Conservation (phyloP, 257 asterid genomes). For the Fraxinus anomala region DNA sequence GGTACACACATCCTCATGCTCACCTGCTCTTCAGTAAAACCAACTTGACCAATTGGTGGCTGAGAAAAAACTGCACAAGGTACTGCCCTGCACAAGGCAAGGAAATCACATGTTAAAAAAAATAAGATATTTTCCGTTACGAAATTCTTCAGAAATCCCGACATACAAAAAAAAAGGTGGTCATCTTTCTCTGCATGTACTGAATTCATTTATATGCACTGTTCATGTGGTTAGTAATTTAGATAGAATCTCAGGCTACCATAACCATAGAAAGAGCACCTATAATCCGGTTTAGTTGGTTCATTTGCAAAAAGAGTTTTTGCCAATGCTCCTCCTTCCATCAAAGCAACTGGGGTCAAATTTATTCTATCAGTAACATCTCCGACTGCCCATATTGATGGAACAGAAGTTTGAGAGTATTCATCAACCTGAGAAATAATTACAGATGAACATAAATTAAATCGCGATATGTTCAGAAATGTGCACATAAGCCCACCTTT, state of each 20-base stretch:
- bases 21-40: slow-evolving; percentile 93
- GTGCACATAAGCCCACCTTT: neutral
- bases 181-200: neutral
- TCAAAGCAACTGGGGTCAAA: slow-evolving; percentile 97
- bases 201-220: neutral
- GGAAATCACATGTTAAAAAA: slow-evolving; percentile 18
- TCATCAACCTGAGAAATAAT: slow-evolving; percentile 71
- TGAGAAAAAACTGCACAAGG: slow-evolving; percentile 95
- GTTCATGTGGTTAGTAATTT: neutral
- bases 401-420: slow-evolving; percentile 84
- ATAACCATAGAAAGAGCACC: slow-evolving; percentile 44
- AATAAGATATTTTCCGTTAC: neutral
- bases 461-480: slow-evolving; percentile 11
- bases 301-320: slow-evolving; percentile 81
- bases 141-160: neutral
- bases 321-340: slow-evolving; percentile 99
- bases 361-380: slow-evolving; percentile 96
- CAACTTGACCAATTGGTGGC: slow-evolving; percentile 95
- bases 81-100: slow-evolving; percentile 60
- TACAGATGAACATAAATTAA: slow-evolving; percentile 12
- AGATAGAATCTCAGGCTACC: slow-evolving; percentile 12
- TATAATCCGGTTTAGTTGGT: slow-evolving; percentile 79
- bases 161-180: neutral
- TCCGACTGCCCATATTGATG: slow-evolving; percentile 99
- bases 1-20: slow-evolving; percentile 17